Evolutionary conservation across 2,329 filamentous ascomycete species (phyloP).

Genomic region (Cladorrhinum sp.): DNA sequence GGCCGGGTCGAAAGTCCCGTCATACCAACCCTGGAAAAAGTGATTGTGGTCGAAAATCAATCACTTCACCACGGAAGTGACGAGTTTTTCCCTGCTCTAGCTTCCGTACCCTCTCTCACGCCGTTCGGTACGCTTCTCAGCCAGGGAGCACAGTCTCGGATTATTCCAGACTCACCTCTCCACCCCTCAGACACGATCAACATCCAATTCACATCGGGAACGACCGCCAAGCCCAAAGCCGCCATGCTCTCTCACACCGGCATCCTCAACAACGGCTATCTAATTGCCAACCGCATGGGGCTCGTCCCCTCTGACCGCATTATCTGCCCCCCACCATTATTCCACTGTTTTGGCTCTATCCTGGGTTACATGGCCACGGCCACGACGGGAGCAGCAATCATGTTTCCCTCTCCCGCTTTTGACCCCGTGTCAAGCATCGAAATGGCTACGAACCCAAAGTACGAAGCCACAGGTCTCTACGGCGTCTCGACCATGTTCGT

Average conservation of each 20-base stretch:
- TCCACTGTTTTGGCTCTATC: slow-evolving; percentile 87
- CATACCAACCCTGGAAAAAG: slow-evolving; percentile 65
- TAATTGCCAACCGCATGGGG: slow-evolving; percentile 83
- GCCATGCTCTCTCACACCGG: slow-evolving; percentile 80
- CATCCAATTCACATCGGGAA: slow-evolving; percentile 97
- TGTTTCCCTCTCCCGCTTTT: slow-evolving; percentile 86
- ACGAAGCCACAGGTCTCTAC: slow-evolving; percentile 64
- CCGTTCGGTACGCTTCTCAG: slow-evolving; percentile 36
- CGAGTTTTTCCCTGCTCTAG: slow-evolving; percentile 43
- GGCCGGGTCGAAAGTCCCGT: slow-evolving; percentile 39
- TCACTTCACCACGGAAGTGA: slow-evolving; percentile 48
- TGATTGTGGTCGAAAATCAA: slow-evolving; percentile 76
- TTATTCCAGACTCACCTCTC: slow-evolving; percentile 47
- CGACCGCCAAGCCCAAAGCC: slow-evolving; percentile 85
- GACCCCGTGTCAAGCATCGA: slow-evolving; percentile 69
- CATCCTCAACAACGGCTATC: slow-evolving; percentile 89
- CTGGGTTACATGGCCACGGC: slow-evolving; percentile 96
- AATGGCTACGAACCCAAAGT: slow-evolving; percentile 47
- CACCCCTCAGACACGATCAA: slow-evolving; percentile 73
- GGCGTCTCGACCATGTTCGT: slow-evolving; percentile 93
- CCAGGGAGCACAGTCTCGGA: slow-evolving; percentile 26
- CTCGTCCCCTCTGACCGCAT: slow-evolving; percentile 71
- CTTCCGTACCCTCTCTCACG: slow-evolving; percentile 41
- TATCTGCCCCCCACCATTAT: slow-evolving; percentile 81
- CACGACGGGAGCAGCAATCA: slow-evolving; percentile 72